Evolutionary conservation across 495 filamentous ascomycete species (phyloP), one percentile per base, ranked within the genome.

Genomic region (Neurospora sp.): DNA sequence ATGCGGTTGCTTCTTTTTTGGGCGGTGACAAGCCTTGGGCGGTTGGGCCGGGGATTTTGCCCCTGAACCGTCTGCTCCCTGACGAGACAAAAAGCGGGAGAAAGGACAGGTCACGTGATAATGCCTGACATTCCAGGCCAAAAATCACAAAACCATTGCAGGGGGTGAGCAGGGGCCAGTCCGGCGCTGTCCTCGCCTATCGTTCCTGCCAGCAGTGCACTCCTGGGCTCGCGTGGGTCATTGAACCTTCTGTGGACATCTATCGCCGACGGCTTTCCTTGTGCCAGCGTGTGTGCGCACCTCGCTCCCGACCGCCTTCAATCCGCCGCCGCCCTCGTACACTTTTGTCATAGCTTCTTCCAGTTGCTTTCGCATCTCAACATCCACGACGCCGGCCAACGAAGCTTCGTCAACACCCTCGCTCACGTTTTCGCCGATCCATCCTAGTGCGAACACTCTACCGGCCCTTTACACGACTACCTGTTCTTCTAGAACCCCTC

Each of bases 271-370:
- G 21, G 28, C 45, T 62, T 62, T 62, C 54, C 28, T 31, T 34
- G 54, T 62, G 34, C 10, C 48, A 28, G 54, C 11, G 45, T 62
- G 54, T 54, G 45, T 13, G 45, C 45, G 5, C n/a, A 21, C n/a
- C 24, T 28, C 24, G 24, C 45, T 54, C 54, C 48, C 54, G 54
- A 62, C 54, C 54, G 54, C 54, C 24, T 62, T 62, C 54, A 34
- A 54, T 39, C 69, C 69, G 31, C 69, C 38, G 69, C 69, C 38
- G 69, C 34, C 17, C 69, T 39, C n/a, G 34, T 37, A 37, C 69
- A 70, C 36, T 70, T 70, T 37, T 70, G 69, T 70, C 36, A 40
- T 40, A 70, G 69, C 34, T 70, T 34, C 69, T 59, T 66, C 54
- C 28, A 34, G 54, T 31, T 34, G 54, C 54, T 66, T 66, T 66